phyloP scores from a whole-genome alignment of 2,329 filamentous ascomycete species.

The Exophiala sp. region DNA sequence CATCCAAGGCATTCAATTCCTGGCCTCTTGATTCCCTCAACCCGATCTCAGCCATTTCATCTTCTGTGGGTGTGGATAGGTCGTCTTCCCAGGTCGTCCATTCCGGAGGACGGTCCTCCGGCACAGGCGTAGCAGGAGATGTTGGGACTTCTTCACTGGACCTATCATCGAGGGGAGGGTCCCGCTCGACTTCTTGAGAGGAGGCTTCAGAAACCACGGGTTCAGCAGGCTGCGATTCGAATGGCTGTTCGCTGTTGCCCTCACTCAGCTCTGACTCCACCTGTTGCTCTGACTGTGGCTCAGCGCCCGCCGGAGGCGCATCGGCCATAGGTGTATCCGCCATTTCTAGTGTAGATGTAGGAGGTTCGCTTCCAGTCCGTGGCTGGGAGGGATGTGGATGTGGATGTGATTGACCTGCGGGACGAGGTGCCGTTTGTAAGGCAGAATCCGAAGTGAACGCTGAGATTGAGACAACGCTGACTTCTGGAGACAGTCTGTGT shows the following conservation, averaged over 20 bases:
- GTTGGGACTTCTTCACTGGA: neutral
- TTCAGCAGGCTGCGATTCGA: neutral
- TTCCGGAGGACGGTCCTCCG: constrained; percentile 30
- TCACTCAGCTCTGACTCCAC: neutral
- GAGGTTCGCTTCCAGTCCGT: neutral
- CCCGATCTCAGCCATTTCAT: constrained; percentile 58
- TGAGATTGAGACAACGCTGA: constrained; percentile 9
- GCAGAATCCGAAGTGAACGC: constrained; percentile 9
- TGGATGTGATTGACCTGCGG: neutral
- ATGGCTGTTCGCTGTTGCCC: neutral
- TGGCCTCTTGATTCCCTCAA: constrained; percentile 51
- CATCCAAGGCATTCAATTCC: constrained; percentile 54
- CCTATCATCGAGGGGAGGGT: constrained; percentile 11
- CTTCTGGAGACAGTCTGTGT: constrained; percentile 15
- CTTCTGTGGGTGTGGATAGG: constrained; percentile 52
- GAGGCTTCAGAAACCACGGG: neutral
- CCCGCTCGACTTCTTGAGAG: constrained; percentile 1
- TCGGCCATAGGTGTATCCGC: constrained; percentile 18
- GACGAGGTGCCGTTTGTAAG: neutral
- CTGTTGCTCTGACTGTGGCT: neutral
- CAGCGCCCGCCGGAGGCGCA: constrained; percentile 2
- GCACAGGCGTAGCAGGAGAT: constrained; percentile 2
- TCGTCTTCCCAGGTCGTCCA: constrained; percentile 59
- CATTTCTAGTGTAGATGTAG: constrained; percentile 6
- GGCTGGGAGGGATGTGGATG: neutral